Percentiles rank a stretch among this genome's conserved stretches.
phyloP scores from a whole-genome alignment of 257 asterid genomes.

The Misopates orontium region DNA sequence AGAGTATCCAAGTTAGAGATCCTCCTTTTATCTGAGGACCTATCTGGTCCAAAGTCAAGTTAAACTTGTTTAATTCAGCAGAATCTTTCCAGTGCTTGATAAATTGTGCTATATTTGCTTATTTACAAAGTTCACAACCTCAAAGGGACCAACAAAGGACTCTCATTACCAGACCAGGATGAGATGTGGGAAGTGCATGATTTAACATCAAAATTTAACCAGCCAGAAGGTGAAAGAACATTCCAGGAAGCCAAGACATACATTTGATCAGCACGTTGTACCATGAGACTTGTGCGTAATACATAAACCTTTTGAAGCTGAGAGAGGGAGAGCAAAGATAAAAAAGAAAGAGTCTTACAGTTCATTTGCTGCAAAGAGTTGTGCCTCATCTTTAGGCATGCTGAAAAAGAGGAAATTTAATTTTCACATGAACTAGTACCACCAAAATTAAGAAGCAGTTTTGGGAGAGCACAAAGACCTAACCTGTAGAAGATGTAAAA shows the following conservation, averaged over 20 bases:
- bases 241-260: constrained; percentile 1
- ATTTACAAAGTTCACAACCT: background rate
- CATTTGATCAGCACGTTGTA: background rate
- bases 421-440: constrained; percentile 32
- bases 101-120: too few species aligned
- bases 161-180: background rate
- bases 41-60: too few species aligned
- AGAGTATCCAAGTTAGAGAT: too few species aligned
- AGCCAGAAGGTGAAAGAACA: constrained; percentile 9
- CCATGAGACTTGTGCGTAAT: background rate
- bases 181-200: too few species aligned
- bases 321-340: constrained; percentile 7
- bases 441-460: constrained; percentile 14
- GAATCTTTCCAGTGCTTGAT: too few species aligned
- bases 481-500: constrained; percentile 87
- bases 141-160: background rate
- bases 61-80: too few species aligned
- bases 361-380: constrained; percentile 82
- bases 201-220: background rate
- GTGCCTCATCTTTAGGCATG: constrained; percentile 95
- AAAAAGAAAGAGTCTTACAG: constrained; percentile 51
- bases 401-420: constrained; percentile 43
- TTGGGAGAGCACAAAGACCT: background rate
- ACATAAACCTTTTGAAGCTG: background rate
- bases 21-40: too few species aligned